Conservation (phyloP, 139 green algal genomes). For the Volvox reticuliferus region DNA sequence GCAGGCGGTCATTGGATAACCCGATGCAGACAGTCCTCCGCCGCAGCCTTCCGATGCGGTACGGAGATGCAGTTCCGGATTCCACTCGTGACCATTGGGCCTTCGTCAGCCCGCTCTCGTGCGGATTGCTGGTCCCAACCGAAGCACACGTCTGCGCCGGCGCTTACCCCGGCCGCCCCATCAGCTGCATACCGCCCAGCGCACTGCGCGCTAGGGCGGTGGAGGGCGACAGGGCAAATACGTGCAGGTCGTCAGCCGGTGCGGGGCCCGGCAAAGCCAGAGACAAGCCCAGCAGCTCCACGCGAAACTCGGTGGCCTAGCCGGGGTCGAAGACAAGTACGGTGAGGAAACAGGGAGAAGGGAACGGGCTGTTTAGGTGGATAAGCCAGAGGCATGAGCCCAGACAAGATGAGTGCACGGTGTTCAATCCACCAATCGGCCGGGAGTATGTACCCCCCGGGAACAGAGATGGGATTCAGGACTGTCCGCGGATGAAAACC, state of each 20-base stretch:
- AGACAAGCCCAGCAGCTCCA: background rate
- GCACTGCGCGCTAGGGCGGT: conserved; percentile 15
- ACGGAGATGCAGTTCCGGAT: no score
- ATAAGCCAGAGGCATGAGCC: background rate
- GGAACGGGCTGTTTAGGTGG: background rate
- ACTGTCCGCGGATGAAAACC: no score
- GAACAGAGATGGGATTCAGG: background rate
- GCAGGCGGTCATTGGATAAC: no score
- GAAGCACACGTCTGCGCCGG: background rate
- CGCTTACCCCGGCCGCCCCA: background rate
- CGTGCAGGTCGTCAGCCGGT: conserved; percentile 8
- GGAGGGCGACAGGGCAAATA: background rate
- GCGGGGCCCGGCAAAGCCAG: background rate
- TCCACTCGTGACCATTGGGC: no score
- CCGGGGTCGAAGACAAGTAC: background rate
- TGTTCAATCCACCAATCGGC: no score
- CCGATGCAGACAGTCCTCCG: no score
- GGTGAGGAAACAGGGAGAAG: background rate
- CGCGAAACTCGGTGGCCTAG: conserved; percentile 5
- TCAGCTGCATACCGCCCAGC: background rate
- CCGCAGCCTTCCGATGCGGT: no score
- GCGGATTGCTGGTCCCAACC: no score
- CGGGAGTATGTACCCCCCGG: background rate
- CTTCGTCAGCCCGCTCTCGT: no score
- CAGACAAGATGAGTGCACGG: no score